Percentiles rank a stretch among this genome's conserved stretches.
phyloP scores from a whole-genome alignment of 768 basidiomycete species.

The Chalciporus pseudorubinellus region DNA sequence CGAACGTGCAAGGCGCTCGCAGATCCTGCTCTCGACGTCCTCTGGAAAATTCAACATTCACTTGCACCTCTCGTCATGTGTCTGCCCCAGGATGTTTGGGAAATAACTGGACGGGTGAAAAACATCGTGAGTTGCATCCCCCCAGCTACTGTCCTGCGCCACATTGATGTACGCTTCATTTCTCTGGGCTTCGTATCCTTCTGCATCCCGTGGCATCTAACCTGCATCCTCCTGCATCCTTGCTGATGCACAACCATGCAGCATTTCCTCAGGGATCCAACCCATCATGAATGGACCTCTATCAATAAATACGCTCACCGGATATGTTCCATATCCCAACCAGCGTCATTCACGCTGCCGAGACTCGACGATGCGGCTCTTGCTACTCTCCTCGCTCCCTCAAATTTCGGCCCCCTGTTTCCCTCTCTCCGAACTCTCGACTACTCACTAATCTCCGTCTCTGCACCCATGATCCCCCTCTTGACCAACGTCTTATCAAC shows the following conservation, averaged over 20 bases:
- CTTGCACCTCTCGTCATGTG: constrained; percentile 30
- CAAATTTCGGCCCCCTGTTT: constrained; percentile 22
- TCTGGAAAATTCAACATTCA: constrained; percentile 31
- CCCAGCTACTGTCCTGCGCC: neutral
- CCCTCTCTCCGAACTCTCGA: constrained; percentile 27
- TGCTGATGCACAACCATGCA: neutral
- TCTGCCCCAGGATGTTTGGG: constrained; percentile 26
- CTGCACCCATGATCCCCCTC: constrained; percentile 18
- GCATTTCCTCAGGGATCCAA: constrained; percentile 21
- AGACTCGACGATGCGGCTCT: constrained; percentile 27
- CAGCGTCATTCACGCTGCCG: constrained; percentile 19
- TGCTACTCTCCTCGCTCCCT: constrained; percentile 16
- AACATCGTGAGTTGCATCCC: constrained; percentile 19
- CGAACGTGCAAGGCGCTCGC: constrained; percentile 28
- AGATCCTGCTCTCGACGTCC: constrained; percentile 31
- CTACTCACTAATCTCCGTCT: constrained; percentile 26
- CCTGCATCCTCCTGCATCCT: neutral
- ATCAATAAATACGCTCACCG: constrained; percentile 26
- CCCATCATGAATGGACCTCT: constrained; percentile 20
- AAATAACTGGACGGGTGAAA: constrained; percentile 16
- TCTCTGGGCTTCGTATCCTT: neutral
- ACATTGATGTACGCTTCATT: neutral
- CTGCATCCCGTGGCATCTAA: neutral
- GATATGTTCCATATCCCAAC: constrained; percentile 22
- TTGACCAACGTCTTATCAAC: constrained; percentile 20